phyloP scores from a whole-genome alignment of 2,329 filamentous ascomycete genomes.

The Aulographum hederae region DNA sequence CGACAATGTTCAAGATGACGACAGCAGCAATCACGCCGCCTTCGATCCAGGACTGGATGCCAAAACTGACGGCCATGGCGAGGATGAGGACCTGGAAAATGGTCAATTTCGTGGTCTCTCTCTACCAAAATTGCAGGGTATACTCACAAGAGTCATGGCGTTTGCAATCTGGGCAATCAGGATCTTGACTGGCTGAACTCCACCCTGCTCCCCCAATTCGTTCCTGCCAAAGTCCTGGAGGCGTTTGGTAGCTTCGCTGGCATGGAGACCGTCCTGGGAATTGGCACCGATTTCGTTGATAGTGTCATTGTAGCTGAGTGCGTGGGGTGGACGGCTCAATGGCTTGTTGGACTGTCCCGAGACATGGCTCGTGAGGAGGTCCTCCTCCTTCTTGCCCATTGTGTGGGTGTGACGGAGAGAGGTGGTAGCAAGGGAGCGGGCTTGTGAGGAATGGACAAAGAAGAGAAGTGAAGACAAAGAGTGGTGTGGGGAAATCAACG shows the following conservation, averaged over 20 bases:
- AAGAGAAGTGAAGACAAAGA: no score
- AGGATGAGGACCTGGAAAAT: constrained; percentile 21
- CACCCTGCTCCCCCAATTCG: constrained; percentile 49
- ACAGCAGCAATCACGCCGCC: constrained; percentile 28
- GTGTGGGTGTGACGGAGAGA: no score
- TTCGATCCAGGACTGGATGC: constrained; percentile 28
- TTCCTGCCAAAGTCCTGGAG: constrained; percentile 46
- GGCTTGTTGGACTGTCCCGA: constrained; percentile 31
- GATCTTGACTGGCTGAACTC: constrained; percentile 53
- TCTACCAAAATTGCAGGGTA: neutral
- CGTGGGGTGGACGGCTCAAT: constrained; percentile 44
- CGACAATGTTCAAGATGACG: constrained; percentile 24
- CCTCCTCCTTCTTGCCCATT: constrained; percentile 19
- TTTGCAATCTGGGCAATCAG: constrained; percentile 56
- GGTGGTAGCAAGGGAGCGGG: no score
- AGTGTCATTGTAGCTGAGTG: constrained; percentile 34
- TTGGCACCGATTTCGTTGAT: constrained; percentile 41
- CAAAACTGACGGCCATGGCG: constrained; percentile 29
- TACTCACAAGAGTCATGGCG: constrained; percentile 51
- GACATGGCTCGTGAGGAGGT: constrained; percentile 18
- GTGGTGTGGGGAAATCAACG: no score
- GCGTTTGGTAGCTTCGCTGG: constrained; percentile 38
- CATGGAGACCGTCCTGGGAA: constrained; percentile 47
- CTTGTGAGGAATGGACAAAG: no score
- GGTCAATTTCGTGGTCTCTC: no score